Base-by-base conservation (phyloP, 2,329 filamentous ascomycete species). In the Diplocarpon rosae region DNA sequence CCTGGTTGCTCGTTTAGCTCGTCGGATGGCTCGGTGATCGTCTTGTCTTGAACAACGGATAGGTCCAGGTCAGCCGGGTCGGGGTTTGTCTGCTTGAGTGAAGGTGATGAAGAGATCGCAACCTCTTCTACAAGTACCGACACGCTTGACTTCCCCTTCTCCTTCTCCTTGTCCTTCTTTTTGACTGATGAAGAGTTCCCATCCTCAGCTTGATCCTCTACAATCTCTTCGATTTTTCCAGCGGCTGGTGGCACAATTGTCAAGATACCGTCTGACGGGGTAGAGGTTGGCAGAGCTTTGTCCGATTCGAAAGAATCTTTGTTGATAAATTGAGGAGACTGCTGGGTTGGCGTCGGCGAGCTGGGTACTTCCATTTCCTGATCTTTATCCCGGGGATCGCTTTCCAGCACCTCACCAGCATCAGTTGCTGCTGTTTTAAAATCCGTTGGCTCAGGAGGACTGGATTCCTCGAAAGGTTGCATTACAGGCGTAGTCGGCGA, bases 141-240 rank as follows among this genome's bases (percentile, higher is more conserved):
- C 3, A 45, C 11, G 13, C 30, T 24, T 14, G 37, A 45, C 30
- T 45, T 45, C 32, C 27, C 17, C 36, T 39, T 45, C 14, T 39
- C 36, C 20, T 33, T 27, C 15, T 47, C 37, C 33, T 48, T 43
- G 10, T 48, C 39, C 5, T 33, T 14, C 11, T n/a, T n/a, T 32
- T 41, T 35, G 20, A 28, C 20, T 7, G 20, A 24, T 24, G 31
- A 30, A 17, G 32, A 31, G 9, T 20, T 35, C 42, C 43, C 30
- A 10, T 42, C 42, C n/a, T 40, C 31, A 8, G 24, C 15, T 37
- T 37, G 41, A 17, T 40, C 33, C 11, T 15, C 37, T 16, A 14
- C 32, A 11, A 15, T 12, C 29, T 27, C 42, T 14, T 45, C 30
- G 10, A 27, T 15, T 7, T 36, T 14, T 11, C 10, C 11, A 24